These are phyloP conservation scores for Ophiostoma pallidulum DNA, from an alignment of 2,329 filamentous ascomycete genomes.

Conservation along the genomic window DNA sequence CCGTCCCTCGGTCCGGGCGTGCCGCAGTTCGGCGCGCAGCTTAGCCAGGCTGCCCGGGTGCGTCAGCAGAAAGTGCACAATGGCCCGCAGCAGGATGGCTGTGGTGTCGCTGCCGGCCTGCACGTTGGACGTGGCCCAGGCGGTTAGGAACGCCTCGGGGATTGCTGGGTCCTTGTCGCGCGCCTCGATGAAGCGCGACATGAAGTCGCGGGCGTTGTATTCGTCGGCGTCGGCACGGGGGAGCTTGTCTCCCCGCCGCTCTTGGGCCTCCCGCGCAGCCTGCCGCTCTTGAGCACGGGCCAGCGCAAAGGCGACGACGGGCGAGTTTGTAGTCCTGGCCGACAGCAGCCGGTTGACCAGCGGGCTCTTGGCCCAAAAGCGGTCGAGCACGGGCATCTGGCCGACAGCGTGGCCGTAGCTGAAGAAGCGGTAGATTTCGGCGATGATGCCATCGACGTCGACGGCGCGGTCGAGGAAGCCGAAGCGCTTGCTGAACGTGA, in stretches of 20 bases:
- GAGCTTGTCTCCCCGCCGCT: no score
- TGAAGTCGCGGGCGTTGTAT: conserved; percentile 26
- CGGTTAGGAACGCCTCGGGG: conserved; percentile 19
- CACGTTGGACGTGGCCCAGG: conserved; percentile 28
- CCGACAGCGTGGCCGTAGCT: conserved; percentile 14
- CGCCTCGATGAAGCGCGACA: conserved; percentile 32
- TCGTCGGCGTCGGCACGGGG: conserved; percentile 17
- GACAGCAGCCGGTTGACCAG: conserved; percentile 19
- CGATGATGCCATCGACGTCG: conserved; percentile 27
- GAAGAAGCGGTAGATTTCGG: conserved; percentile 23
- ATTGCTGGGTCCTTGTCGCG: conserved; percentile 12
- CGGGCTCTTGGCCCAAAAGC: conserved; percentile 31
- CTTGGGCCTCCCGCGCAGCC: neutral
- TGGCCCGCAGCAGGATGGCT: conserved; percentile 24
- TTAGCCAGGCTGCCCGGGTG: conserved; percentile 20
- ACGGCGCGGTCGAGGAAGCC: conserved; percentile 26
- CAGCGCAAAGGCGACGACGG: conserved; percentile 8
- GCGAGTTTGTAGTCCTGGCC: conserved; percentile 8
- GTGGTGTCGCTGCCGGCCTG: conserved; percentile 28
- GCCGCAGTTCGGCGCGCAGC: conserved; percentile 28
- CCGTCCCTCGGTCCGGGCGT: conserved; percentile 17
- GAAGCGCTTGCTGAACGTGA: conserved; percentile 32
- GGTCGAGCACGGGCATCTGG: conserved; percentile 27
- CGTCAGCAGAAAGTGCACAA: conserved; percentile 28
- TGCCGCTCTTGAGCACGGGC: neutral